Evolutionary conservation across 768 basidiomycete species (phyloP), one percentile per base, ranked within the genome.

Genomic region (Termitomyces sp.): DNA sequence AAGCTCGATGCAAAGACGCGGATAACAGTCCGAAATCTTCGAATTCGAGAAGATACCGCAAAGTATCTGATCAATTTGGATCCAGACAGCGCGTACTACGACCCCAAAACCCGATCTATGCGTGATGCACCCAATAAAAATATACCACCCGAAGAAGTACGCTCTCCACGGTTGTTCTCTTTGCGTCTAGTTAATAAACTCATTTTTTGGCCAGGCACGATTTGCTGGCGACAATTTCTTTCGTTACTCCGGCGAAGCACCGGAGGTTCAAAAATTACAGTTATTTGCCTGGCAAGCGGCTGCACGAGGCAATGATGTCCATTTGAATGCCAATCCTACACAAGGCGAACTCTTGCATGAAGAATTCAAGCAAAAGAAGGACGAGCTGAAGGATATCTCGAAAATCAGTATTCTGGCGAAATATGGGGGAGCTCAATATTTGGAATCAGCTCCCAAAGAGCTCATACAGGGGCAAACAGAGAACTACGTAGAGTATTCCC

Each of bases 101-200:
- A 99, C 68, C 97, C 97, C 48, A 99, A 99, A 77, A 98, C 97
- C 13, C 88, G 97, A 67, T 98, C 96, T 7, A 99, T 99, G 97
- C 89, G 97, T 73, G 97, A 99, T 67, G 95, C 96, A 43, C 97
- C 96, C 0, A 59, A 86, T 14, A 84, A 83, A 69, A 82, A 85
- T 63, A 76, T 91, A 26, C 78, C 85, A 6, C 75, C 91, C n/a
- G 94, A 96, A 72, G 96, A 98, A 66, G 94, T 95, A 68, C 52
- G 89, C 75, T 8, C 18, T 20, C 38, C 24, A 13, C 51, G 24
- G 3, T 30, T 30, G 26, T 57, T 35, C 42, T 56, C 38, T 59
- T 30, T 35, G 6, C 22, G 35, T 14, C 24, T 54, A 13, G 61
- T 45, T 52, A 47, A 44, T 60, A 56, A 42, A 33, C 50, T 59